Evolutionary conservation across 192 early-diverging fungal genomes (phyloP), one percentile per base, ranked within the genome.

Genomic region (Geosiphon pyriformis): DNA sequence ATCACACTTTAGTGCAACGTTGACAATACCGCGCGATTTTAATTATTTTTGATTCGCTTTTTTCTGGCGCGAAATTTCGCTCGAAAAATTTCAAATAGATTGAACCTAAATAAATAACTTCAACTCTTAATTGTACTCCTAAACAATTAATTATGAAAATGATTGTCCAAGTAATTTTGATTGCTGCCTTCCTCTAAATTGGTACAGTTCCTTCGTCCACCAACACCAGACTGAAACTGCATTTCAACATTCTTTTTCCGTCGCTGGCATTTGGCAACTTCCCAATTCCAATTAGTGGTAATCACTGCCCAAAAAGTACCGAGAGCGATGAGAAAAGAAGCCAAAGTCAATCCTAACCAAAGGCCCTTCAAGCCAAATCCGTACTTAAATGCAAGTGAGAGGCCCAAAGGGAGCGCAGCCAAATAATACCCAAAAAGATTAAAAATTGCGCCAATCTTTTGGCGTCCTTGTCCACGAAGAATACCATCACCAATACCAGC

Each of bases 391-490:
- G 88, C 79, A 57, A 88, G 69, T 26, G 79, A 30, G 11, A 84
- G 70, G 7, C 83, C 85, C 11, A 85, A n/a, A 4, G 90, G 91
- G 50, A 92, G 62, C 4, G 83, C 89, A 12, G 89, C 60, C 15
- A 84, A 52, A 70, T 93, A 93, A 66, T 90, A 91, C 18, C 76
- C 72, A 35, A 81, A 63, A 60, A 88, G 51, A 67, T 85, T 84
- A 55, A 88, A 51, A 26, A 70, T 66, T 15, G 84, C 84, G 4
- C 76, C 90, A 59, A 87, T 61, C 12, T 90, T 80, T 59, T 89
- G 91, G 4, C 84, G 74, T 22, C 91, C 92, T n/a, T 85, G 83
- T 31, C 92, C 92, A 35, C 91, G 80, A 18, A 94, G 69, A 2
- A 86, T 80, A 32, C 87, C 91, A 15, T 84, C 85, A 4, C 83